These are phyloP conservation scores for Solanum chacoense DNA, from an alignment of 305 asterid genomes.

Conservation along the genomic window DNA sequence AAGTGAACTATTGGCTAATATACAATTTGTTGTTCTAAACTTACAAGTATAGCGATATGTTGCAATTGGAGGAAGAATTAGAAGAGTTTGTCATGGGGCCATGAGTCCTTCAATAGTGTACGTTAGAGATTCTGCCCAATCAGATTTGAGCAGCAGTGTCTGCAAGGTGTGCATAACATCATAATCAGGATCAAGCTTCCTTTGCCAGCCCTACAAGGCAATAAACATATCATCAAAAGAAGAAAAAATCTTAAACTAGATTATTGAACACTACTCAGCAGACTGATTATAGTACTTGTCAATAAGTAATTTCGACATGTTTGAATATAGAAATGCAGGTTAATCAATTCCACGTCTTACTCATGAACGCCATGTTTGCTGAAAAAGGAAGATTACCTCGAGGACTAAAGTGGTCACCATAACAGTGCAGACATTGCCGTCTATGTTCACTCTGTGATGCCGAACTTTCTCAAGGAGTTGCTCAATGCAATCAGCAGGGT, in stretches of 20 bases:
- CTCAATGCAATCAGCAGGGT: constrained; percentile 78
- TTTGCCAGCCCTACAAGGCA: constrained; percentile 56
- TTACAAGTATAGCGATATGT: neutral
- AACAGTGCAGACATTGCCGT: constrained; percentile 74
- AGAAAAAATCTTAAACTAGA: neutral
- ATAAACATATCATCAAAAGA: neutral
- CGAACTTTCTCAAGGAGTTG: constrained; percentile 66
- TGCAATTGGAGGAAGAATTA: neutral
- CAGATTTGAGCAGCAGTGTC: constrained; percentile 52
- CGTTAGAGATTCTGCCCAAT: constrained; percentile 64
- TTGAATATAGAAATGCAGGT: neutral
- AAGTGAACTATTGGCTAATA: neutral
- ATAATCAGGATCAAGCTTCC: constrained; percentile 77
- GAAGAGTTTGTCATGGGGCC: constrained; percentile 42
- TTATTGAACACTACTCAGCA: neutral
- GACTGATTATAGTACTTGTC: neutral
- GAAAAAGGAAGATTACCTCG: constrained; percentile 32
- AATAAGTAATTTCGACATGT: neutral
- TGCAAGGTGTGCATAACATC: constrained; percentile 67
- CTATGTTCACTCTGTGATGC: constrained; percentile 57
- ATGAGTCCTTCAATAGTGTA: constrained; percentile 76
- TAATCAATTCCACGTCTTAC: neutral
- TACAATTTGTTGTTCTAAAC: neutral
- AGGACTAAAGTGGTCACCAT: constrained; percentile 73
- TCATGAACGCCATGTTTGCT: neutral